phyloP scores from a whole-genome alignment of 75 land plant species.

The Pinus tabuliformis region DNA sequence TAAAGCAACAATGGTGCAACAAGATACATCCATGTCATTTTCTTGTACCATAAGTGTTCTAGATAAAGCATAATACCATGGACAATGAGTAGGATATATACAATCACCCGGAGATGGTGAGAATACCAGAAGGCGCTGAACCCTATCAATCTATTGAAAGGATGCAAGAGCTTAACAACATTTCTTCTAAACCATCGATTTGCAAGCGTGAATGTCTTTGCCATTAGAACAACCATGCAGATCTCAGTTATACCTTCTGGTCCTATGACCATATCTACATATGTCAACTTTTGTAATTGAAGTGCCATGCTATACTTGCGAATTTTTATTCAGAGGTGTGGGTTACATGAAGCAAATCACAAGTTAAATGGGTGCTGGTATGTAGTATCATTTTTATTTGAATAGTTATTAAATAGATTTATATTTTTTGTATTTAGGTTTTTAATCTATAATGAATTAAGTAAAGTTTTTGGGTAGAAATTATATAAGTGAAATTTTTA shows the following conservation, averaged over 20 bases:
- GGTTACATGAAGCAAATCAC: slow-evolving; percentile 74
- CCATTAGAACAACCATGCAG: slow-evolving; percentile 73
- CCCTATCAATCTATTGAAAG: slow-evolving; percentile 80
- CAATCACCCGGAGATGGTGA: slow-evolving; percentile 80
- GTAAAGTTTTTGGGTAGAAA: too few relatives aligned
- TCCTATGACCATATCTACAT: slow-evolving; percentile 36
- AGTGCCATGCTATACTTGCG: slow-evolving; percentile 31
- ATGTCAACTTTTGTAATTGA: slow-evolving; percentile 53
- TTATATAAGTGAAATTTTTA: too few relatives aligned
- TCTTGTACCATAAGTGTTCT: slow-evolving; percentile 51
- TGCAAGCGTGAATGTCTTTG: slow-evolving; percentile 68
- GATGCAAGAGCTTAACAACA: slow-evolving; percentile 68
- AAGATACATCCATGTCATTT: slow-evolving; percentile 88
- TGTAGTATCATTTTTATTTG: too few relatives aligned
- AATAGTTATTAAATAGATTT: too few relatives aligned
- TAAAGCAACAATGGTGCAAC: slow-evolving; percentile 65
- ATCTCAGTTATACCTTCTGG: slow-evolving; percentile 73
- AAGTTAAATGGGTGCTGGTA: slow-evolving; percentile 61
- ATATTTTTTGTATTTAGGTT: too few relatives aligned
- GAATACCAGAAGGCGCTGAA: slow-evolving; percentile 98
- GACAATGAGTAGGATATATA: slow-evolving; percentile 66
- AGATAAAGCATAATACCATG: slow-evolving; percentile 75
- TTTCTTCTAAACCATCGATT: slow-evolving; percentile 59
- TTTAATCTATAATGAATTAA: too few relatives aligned
- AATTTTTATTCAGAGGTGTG: slow-evolving; percentile 32